Evolutionary conservation across 1,139 yeast species (phyloP).

Genomic region (Suhomyces anneliseae): DNA sequence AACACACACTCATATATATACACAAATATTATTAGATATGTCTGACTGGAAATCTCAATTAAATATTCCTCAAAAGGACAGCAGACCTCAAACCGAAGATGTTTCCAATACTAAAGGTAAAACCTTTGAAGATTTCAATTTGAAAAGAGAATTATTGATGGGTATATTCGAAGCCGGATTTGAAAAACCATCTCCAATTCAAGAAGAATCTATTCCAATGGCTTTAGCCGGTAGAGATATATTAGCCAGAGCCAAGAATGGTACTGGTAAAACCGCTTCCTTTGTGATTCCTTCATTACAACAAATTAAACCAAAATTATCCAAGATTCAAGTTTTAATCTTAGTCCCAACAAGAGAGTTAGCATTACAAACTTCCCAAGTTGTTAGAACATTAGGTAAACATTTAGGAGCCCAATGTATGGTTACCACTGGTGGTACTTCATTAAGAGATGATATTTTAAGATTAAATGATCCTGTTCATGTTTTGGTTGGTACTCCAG

Average conservation of each 20-base stretch:
- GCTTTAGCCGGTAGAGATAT: conserved; percentile 96
- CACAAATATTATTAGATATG: conserved; percentile 17
- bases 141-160: conserved; percentile 92
- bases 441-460: conserved; percentile 88
- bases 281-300: conserved; percentile 87
- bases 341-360: conserved; percentile 93
- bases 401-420: conserved; percentile 90
- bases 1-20: background rate
- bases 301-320: conserved; percentile 76
- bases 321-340: conserved; percentile 85
- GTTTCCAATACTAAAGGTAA: conserved; percentile 89
- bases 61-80: conserved; percentile 78
- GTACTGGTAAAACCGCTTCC: conserved; percentile 98
- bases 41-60: conserved; percentile 70
- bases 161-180: conserved; percentile 99
- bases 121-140: conserved; percentile 86
- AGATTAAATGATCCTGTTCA: conserved; percentile 93
- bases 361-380: conserved; percentile 97
- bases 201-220: conserved; percentile 95
- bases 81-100: conserved; percentile 95
- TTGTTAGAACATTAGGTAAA: conserved; percentile 94
- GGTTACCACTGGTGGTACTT: conserved; percentile 99
- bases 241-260: conserved; percentile 96
- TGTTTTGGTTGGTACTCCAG: conserved; percentile 91
- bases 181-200: conserved; percentile 97